Evolutionary conservation across 2,329 filamentous ascomycete genomes (phyloP), one percentile per base, ranked within the genome.

Genomic region (Cryphonectria parasitica): DNA sequence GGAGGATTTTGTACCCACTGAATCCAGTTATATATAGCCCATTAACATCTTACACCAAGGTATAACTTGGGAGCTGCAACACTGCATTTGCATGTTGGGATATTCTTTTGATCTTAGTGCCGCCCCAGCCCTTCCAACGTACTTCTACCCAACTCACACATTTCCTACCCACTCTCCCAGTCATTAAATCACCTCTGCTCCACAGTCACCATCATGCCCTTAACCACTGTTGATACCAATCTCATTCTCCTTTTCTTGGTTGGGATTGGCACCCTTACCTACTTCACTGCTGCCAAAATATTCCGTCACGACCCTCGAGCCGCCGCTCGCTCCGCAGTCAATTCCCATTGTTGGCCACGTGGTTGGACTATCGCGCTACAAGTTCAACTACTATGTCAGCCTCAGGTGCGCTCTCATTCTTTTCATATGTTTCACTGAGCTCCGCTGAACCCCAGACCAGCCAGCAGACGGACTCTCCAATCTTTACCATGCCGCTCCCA

Each of bases 401-500:
- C 74, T 80, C 13, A 78, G 76, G 76, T 77, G 74, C n/a, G 10
- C 4, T 19, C 11, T 19, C 6, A 13, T 1, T 5, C 15, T 22
- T 22, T 1, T 13, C n/a, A 60, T 49, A 28, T 0, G 8, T 43
- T n/a, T 36, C 41, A 34, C 39, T 25, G 58, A 54, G 6, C 11
- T 54, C 58, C 13, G 25, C 36, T 54, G 15, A 17, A 19, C 31
- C 28, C 3, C 15, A 45, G 56, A 34, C 3, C 64, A 76, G 74
- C 25, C 56, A 74, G 64, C 69, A 74, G 43, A 75, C 64, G 4
- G 68, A 39, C 41, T 60, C 75, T 1, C 80, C 82, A 0, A 82
- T 84, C 43, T 81, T 80, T 69, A 84, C 82, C 5, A 72, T 85
- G 31, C 71, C 78, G 2, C 75, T 85, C 49, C 81, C 81, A 0